Base-by-base conservation (phyloP, 2,329 filamentous ascomycete genomes). In the Apiospora marii region DNA sequence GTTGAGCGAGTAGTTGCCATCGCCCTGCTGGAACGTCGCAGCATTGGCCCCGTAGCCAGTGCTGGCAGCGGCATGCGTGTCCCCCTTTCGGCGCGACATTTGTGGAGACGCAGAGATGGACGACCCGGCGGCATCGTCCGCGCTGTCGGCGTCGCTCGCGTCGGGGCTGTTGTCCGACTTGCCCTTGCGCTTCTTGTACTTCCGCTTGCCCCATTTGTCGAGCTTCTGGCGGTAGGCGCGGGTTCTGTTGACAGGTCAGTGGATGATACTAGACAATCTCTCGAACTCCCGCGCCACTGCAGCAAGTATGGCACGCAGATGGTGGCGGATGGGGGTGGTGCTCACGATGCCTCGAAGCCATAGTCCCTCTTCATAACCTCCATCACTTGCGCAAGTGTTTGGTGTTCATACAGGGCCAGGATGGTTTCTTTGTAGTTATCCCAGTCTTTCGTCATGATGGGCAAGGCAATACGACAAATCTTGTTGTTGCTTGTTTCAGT, bases 371-470 rank as follows among this genome's bases (percentile, higher is more conserved):
- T 76, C 85, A 87, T 86, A 61, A 84, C 79, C 19, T 74, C 71
- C 75, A 78, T 81, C 51, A 87, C 85, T 27, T 84, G 81, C 8
- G 83, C 77, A 44, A 87, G 80, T 7, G 83, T 85, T 70, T 84
- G 79, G 4, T 79, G 74, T 69, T 83, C 84, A 77, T 87, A 87
- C 41, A 86, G 75, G 34, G 74, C 74, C 49, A 81, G 77, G 72
- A 87, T 86, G 41, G 73, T 75, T 0, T 74, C 71, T 43, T 78
- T 80, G 77, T 84, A 75, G 27, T 81, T 78, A 8, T 81, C 78
- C 85, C 85, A 87, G 19, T 79, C 75, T 74, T 86, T 86, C 30
- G 84, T 85, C 85, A 87, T 87, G 69, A 74, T 82, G 74, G 58
- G 43, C 58, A 34, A 22, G 12, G 4, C 8, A 19, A 13, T 4